Conservation (phyloP, 257 asterid genomes). For the Solanum medicagineum region DNA sequence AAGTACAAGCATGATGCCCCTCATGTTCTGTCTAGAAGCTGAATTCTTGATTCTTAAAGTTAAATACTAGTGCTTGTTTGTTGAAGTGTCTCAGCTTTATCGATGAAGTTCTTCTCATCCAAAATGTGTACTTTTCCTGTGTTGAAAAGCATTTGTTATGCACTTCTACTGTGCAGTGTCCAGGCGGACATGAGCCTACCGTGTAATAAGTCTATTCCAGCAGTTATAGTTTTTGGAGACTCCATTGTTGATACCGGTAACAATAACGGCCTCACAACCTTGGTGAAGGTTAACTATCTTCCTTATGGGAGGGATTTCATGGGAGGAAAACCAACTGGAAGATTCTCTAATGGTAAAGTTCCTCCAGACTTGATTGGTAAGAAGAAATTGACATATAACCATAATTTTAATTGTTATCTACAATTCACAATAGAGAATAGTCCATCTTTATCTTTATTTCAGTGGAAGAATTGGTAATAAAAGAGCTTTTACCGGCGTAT, state of each 20-base stretch:
- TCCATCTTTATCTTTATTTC: not conserved
- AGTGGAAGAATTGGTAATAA: slow-evolving; percentile 41
- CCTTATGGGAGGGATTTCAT: slow-evolving; percentile 30
- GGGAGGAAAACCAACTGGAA: no score
- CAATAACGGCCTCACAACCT: slow-evolving; percentile 29
- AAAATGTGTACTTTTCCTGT: not conserved
- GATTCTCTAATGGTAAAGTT: no score
- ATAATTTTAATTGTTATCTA: not conserved
- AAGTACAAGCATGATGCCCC: not conserved
- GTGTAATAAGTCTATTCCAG: slow-evolving; percentile 18
- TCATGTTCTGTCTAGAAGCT: not conserved
- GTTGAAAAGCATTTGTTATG: not conserved
- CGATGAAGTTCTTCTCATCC: not conserved
- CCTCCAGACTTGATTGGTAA: no score
- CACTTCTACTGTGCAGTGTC: not conserved
- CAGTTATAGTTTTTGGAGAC: slow-evolving; percentile 47
- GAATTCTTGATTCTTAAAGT: not conserved
- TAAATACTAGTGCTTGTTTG: not conserved
- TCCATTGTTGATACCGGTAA: slow-evolving; percentile 55
- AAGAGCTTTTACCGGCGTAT: slow-evolving; percentile 42
- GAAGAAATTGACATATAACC: not conserved
- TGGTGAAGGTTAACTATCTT: slow-evolving; percentile 26
- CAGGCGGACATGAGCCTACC: slow-evolving; percentile 8
- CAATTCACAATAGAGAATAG: not conserved
- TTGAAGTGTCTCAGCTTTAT: not conserved